These are phyloP conservation scores for Crocinoboletus sp. DNA, from an alignment of 1,284 basidiomycete species.

Conservation along the genomic window DNA sequence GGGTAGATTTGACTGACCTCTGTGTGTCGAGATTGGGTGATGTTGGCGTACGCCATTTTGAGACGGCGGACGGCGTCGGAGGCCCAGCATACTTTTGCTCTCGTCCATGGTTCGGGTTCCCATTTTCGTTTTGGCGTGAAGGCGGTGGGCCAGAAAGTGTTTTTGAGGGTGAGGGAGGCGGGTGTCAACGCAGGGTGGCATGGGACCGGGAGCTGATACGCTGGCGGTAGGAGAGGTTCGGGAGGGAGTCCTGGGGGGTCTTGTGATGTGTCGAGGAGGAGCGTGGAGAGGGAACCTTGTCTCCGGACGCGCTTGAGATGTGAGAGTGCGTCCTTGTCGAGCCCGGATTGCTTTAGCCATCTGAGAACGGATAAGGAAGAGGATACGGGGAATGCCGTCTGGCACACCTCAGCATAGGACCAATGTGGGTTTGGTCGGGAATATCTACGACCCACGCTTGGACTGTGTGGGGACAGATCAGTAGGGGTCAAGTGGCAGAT, in stretches of 20 bases:
- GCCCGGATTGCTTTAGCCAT: conserved; percentile 57
- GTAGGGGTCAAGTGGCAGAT: background rate
- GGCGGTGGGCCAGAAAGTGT: conserved; percentile 76
- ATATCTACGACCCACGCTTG: conserved; percentile 86
- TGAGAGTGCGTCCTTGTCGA: conserved; percentile 57
- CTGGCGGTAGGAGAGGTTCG: conserved; percentile 39
- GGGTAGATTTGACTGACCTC: conserved; percentile 56
- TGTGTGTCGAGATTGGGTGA: conserved; percentile 41
- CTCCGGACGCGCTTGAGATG: conserved; percentile 82
- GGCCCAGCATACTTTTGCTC: conserved; percentile 66
- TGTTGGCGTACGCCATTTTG: conserved; percentile 47
- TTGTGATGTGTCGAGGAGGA: conserved; percentile 47
- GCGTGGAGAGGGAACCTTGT: conserved; percentile 40
- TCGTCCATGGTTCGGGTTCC: conserved; percentile 64
- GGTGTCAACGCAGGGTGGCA: conserved; percentile 65
- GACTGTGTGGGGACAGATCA: conserved; percentile 27
- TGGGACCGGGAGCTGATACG: conserved; percentile 65
- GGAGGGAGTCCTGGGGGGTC: conserved; percentile 36
- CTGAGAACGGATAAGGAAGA: conserved; percentile 31
- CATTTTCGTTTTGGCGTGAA: conserved; percentile 71
- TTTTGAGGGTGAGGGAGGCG: conserved; percentile 63
- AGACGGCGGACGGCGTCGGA: conserved; percentile 59
- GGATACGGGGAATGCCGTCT: background rate
- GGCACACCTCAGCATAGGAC: conserved; percentile 58
- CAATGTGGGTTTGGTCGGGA: conserved; percentile 59